Conservation (phyloP, 176 grass and related monocot genomes). For the Elaeis guineensis region DNA sequence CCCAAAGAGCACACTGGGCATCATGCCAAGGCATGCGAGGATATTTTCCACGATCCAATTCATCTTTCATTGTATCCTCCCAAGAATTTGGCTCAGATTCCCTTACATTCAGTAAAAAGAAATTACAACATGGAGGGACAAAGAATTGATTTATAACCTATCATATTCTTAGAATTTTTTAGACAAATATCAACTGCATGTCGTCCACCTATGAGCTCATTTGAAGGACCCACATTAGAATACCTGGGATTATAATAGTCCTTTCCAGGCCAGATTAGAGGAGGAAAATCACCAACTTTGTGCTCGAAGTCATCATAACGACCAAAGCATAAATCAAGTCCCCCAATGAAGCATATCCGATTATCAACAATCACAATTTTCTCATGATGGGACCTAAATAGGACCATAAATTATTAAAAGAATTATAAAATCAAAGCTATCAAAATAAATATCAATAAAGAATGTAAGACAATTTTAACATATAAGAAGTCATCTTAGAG, state of each 20-base stretch:
- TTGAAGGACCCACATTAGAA: neutral
- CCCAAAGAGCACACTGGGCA: constrained; percentile 78
- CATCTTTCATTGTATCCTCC: constrained; percentile 82
- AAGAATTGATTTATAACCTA: neutral
- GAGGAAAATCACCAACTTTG: constrained; percentile 46
- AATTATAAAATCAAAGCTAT: neutral
- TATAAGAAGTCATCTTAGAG: no score
- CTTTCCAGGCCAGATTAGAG: constrained; percentile 79
- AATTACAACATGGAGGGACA: constrained; percentile 15
- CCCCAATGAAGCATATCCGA: constrained; percentile 73
- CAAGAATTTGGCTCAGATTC: constrained; percentile 91
- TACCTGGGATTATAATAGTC: constrained; percentile 92
- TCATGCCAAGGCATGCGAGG: constrained; percentile 94
- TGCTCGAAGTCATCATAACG: constrained; percentile 72
- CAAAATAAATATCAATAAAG: neutral
- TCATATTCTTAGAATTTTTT: no score
- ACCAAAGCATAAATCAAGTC: constrained; percentile 87
- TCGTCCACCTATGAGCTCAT: no score
- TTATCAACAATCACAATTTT: constrained; percentile 89
- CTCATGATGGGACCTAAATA: constrained; percentile 83
- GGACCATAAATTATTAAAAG: neutral
- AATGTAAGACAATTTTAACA: neutral
- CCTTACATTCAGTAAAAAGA: constrained; percentile 21
- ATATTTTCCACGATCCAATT: constrained; percentile 75
- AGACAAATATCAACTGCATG: no score